Percentiles rank a stretch among this genome's conserved stretches.
These are phyloP conservation scores for Themeda triandra DNA, from an alignment of 176 grass and related monocot species.

Conservation along the genomic window DNA sequence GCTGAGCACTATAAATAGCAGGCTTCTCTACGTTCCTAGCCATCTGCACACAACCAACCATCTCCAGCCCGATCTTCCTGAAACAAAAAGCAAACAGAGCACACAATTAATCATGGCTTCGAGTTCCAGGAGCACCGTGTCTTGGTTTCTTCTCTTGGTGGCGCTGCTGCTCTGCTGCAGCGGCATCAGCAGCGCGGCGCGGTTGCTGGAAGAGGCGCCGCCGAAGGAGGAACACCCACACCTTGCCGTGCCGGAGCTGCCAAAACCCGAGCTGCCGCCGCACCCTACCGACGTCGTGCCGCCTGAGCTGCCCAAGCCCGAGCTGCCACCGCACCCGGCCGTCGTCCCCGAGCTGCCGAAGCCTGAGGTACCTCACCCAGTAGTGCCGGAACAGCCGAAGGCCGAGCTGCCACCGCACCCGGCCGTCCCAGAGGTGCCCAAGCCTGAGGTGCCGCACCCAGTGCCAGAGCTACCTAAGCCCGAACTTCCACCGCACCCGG, in stretches of 20 bases:
- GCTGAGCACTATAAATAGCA: not conserved
- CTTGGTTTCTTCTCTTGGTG: not conserved
- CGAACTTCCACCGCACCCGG: not conserved
- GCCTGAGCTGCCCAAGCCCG: not conserved
- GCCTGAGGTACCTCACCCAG: no score
- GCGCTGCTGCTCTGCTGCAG: constrained; percentile 14
- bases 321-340: not conserved
- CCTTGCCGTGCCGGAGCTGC: not conserved
- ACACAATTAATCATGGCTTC: not conserved
- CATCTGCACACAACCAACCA: not conserved
- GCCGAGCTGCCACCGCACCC: not conserved
- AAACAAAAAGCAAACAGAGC: not conserved
- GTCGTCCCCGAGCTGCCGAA: not conserved
- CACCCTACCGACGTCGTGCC: not conserved
- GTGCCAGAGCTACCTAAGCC: not conserved
- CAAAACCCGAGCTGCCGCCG: constrained; percentile 8
- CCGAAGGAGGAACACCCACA: not conserved
- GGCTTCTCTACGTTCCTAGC: not conserved
- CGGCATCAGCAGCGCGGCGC: not conserved
- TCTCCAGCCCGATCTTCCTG: not conserved
- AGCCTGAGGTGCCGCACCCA: not conserved
- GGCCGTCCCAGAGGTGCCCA: not conserved
- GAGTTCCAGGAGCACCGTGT: not conserved
- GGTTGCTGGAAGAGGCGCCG: constrained; percentile 7
- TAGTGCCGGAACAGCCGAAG: no score